phyloP scores from a whole-genome alignment of 352 stramenopile genomes.

The Phytophthora quininea region DNA sequence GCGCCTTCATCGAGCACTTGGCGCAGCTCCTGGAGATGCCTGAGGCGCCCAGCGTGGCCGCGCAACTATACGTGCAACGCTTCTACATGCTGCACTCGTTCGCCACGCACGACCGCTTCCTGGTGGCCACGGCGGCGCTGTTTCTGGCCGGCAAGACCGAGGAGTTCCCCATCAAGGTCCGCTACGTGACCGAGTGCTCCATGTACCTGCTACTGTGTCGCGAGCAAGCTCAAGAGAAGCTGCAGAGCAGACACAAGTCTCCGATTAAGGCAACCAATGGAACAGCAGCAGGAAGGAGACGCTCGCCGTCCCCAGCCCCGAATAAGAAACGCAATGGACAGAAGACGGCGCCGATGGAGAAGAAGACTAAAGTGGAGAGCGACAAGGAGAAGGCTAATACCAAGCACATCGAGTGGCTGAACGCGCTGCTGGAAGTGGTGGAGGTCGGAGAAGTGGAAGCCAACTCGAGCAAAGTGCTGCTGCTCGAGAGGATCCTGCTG shows the following conservation, averaged over 20 bases:
- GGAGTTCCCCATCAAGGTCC: conserved; percentile 82
- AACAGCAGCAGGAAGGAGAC: conserved; percentile 1
- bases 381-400: conserved; percentile 59
- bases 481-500: conserved; percentile 75
- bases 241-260: conserved; percentile 25
- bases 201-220: conserved; percentile 67
- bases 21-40: conserved; percentile 67
- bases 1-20: conserved; percentile 73
- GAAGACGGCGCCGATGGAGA: conserved; percentile 46
- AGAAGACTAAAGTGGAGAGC: conserved; percentile 57
- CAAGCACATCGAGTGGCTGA: conserved; percentile 71
- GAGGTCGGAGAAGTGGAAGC: conserved; percentile 77
- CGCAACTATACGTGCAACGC: conserved; percentile 73
- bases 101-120: conserved; percentile 77
- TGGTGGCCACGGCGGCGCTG: conserved; percentile 75
- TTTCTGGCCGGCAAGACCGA: conserved; percentile 80
- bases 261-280: conserved; percentile 21
- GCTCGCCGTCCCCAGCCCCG: conserved; percentile 17
- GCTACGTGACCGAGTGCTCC: conserved; percentile 74
- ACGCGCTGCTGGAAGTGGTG: conserved; percentile 61
- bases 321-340: conserved; percentile 40
- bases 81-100: conserved; percentile 88
- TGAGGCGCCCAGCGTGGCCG: conserved; percentile 52
- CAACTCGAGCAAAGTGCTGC: conserved; percentile 63
- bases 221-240: conserved; percentile 42